Evolutionary conservation across 2,329 filamentous ascomycete genomes (phyloP).

Genomic region (Apiospora aurea): DNA sequence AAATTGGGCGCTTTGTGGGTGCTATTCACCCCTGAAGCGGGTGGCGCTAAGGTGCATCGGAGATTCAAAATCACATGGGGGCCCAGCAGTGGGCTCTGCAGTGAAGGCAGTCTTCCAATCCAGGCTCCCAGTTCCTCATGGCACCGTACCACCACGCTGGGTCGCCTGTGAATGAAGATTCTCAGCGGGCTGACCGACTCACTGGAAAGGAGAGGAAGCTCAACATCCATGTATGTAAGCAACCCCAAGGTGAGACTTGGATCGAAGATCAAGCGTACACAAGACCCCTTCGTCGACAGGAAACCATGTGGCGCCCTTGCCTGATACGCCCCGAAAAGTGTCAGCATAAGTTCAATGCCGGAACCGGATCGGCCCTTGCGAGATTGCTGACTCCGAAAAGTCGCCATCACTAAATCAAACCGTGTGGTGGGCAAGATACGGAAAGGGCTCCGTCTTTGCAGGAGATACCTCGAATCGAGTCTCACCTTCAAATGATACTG

Average conservation of each 20-base stretch:
- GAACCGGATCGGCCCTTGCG: no score
- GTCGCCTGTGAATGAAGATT: neutral
- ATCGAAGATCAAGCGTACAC: neutral
- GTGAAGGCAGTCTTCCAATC: neutral
- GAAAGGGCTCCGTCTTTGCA: neutral
- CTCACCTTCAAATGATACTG: neutral
- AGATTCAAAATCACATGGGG: neutral
- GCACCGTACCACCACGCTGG: neutral
- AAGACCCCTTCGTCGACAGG: neutral
- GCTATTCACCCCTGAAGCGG: neutral
- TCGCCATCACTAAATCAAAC: no score
- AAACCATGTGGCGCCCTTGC: neutral
- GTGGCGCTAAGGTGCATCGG: neutral
- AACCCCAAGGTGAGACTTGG: neutral
- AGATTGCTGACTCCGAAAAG: no score
- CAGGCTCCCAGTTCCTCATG: neutral
- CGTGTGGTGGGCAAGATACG: neutral
- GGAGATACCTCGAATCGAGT: neutral
- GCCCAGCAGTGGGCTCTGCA: neutral
- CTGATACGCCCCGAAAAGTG: no score
- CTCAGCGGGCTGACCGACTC: no score
- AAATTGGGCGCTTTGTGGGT: neutral
- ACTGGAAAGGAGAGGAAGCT: neutral
- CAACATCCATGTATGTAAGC: neutral
- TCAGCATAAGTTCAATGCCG: no score